phyloP scores from a whole-genome alignment of 306 rosid species.

The Quercus gilva region DNA sequence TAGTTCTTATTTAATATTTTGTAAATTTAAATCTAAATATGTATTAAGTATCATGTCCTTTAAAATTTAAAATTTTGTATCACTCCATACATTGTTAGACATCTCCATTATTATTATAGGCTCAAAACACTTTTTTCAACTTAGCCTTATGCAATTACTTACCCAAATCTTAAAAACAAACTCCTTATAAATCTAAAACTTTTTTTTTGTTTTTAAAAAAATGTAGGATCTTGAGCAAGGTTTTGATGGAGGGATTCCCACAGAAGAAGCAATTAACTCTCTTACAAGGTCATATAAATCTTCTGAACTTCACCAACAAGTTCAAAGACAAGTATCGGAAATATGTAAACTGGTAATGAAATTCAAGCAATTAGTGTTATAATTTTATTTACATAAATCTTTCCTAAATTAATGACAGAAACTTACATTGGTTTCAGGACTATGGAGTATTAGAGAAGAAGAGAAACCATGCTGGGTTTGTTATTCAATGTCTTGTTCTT shows the following conservation, averaged over 20 bases:
- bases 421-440: conserved; percentile 20
- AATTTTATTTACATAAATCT: not conserved
- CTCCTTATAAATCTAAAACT: not conserved
- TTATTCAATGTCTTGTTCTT: conserved; percentile 40
- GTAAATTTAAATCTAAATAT: no score
- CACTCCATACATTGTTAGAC: no score
- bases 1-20: no score
- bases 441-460: conserved; percentile 23
- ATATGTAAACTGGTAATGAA: conserved; percentile 12
- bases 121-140: not conserved
- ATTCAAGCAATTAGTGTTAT: no score
- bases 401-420: not conserved
- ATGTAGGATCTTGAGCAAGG: conserved; percentile 32
- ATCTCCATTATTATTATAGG: no score
- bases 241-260: not conserved
- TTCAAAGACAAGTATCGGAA: conserved; percentile 17
- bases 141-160: not conserved
- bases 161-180: not conserved
- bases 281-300: conserved; percentile 22
- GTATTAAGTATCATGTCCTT: no score
- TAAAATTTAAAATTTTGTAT: no score
- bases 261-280: conserved; percentile 25
- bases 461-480: conserved; percentile 38
- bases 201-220: not conserved
- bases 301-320: conserved; percentile 14